phyloP scores from a whole-genome alignment of 1,139 yeast species.

The Pichia sp. region DNA sequence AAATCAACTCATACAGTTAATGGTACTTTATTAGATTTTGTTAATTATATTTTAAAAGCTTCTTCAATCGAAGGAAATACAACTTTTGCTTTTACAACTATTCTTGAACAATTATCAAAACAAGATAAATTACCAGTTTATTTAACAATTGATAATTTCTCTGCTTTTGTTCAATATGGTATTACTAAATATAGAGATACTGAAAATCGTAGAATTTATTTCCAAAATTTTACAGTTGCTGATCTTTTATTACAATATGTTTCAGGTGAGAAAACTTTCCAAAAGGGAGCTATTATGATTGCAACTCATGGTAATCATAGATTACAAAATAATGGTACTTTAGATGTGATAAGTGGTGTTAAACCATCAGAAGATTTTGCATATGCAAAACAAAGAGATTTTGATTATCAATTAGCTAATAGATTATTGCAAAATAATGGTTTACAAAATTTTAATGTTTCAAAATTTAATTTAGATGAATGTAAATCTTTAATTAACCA shows the following conservation, averaged over 20 bases:
- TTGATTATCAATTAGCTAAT: constrained; percentile 51
- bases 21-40: constrained; percentile 37
- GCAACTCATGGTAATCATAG: constrained; percentile 51
- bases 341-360: constrained; percentile 55
- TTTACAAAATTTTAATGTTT: constrained; percentile 44
- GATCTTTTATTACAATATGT: constrained; percentile 49
- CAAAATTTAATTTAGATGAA: constrained; percentile 49
- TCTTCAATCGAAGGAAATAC: constrained; percentile 13
- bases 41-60: constrained; percentile 22
- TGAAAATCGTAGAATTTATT: constrained; percentile 52
- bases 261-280: constrained; percentile 47
- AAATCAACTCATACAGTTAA: constrained; percentile 9
- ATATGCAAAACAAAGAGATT: constrained; percentile 45
- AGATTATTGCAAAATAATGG: constrained; percentile 29
- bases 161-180: constrained; percentile 53
- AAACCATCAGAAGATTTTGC: constrained; percentile 42
- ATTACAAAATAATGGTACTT: constrained; percentile 39
- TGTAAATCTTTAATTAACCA: constrained; percentile 47
- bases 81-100: constrained; percentile 40
- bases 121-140: constrained; percentile 52
- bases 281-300: constrained; percentile 59
- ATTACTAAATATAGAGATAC: constrained; percentile 57
- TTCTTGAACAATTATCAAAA: constrained; percentile 47
- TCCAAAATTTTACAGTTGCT: constrained; percentile 64
- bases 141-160: constrained; percentile 70